Evolutionary conservation across 352 stramenopile species (phyloP), one percentile per base, ranked within the genome.

Genomic region (Globisporangium viniferum): DNA sequence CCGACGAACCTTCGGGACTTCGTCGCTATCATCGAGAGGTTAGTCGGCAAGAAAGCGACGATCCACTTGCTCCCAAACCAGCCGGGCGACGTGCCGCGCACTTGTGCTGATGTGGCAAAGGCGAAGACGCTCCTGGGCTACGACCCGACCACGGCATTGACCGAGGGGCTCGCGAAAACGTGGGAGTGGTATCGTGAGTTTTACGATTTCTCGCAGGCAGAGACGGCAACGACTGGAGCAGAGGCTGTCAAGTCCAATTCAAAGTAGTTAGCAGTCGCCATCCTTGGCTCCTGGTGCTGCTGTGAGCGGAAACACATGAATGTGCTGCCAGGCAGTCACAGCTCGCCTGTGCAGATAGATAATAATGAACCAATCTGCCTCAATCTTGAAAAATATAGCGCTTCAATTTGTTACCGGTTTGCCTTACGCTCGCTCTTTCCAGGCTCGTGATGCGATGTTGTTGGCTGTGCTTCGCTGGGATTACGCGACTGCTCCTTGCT

Each of bases 41-140:
- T 98, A 36, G 88, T 97, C 12, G 96, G 92, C 5, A 98, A 97
- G 77, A 92, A 97, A 66, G 97, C 97, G 4, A 95, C 91, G 51
- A 98, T 99, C 71, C 94, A 98, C 61, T 65, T 97, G 1, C 64
- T 99, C 29, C 96, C 97, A 14, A 90, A 98, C 59, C 97, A 99
- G 71, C 95, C 96, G 2, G 97, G 97, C 51, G 97, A 99, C 74
- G 96, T 99, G 14, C 95, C 90, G 18, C 92, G 95, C 57, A 99
- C 97, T 6, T 99, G 92, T 76, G 96, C 97, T 12, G 87, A 99
- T 76, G 97, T 99, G 35, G 92, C 86, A 55, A 99, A 99, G 82
- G 97, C 97, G 6, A 71, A 91, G n/a, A 70, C 76, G 27, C 70
- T 99, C 62, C 79, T 99, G n/a, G 97, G 95, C 15, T 99, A 99